Base-by-base conservation (phyloP, 2,329 filamentous ascomycete species). In the Thielaviopsis musarum region DNA sequence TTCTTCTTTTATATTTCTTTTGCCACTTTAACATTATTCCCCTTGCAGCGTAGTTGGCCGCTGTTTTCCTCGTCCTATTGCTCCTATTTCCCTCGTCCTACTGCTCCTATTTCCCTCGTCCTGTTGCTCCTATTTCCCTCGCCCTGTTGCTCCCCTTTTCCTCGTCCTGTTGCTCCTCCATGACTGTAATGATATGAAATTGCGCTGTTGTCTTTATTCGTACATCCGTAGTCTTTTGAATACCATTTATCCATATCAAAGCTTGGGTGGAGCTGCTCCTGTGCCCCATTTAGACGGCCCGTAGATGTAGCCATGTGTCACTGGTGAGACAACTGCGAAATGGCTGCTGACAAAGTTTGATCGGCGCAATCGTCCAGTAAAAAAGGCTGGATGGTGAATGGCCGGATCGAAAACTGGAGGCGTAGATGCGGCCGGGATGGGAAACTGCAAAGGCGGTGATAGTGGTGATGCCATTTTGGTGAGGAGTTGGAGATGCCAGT, bases 301-400 rank as follows among this genome's bases (percentile, higher is more conserved):
- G 45, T 61, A 59, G 10, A 53, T 26, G 34, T 62, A 62, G 7
- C 61, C 61, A 22, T 52, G 28, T 7, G 61, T 58, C 13, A 56
- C 58, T 1, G 61, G 61, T 26, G 54, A 56, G 10, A 48, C 41
- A 19, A 54, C 30, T 22, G n/a, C 10, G 21, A 9, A 13, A 53
- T 53, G 49, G 9, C 17, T 45, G 7, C 30, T 17, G 9, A 51
- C 49, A 41, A 58, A 19, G 13, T 41, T n/a, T 5, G 55, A 57
- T 49, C 34, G 58, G 24, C 48, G 54, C 5, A 62, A 12, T 5
- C 49, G 52, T 10, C 15, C 19, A 2, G 61, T 62, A 17, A 57
- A 62, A 24, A 62, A 62, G 10, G 56, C 55, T 5, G 61, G 61
- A 56, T 62, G 61, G 22, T 53, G 21, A 26, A 58, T 55, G 5